Evolutionary conservation across 2,329 filamentous ascomycete genomes (phyloP).

Genomic region (Cladosporium halotolerans): DNA sequence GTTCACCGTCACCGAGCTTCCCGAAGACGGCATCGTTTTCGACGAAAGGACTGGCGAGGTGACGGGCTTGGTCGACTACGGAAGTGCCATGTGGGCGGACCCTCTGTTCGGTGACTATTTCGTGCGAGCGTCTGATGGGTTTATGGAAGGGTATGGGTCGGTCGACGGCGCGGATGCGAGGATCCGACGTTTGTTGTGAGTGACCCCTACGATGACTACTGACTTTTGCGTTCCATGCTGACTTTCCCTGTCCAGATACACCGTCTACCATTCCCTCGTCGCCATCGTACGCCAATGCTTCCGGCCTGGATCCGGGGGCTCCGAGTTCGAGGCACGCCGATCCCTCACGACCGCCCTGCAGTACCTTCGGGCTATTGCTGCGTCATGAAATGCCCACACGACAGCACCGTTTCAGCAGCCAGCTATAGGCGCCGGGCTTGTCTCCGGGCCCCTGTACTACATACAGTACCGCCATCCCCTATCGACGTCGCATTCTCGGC

Average conservation of each 20-base stretch:
- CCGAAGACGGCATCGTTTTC: slow-evolving; percentile 44
- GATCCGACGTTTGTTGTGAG: slow-evolving; percentile 39
- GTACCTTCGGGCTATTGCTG: not conserved
- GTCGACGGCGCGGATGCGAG: slow-evolving; percentile 26
- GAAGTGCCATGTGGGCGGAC: slow-evolving; percentile 52
- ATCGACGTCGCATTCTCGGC: too few species aligned
- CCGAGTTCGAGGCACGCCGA: slow-evolving; percentile 40
- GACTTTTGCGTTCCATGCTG: not conserved
- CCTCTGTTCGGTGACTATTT: slow-evolving; percentile 48
- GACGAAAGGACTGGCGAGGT: slow-evolving; percentile 44
- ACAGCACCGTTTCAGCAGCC: too few species aligned
- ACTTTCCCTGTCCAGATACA: slow-evolving; percentile 32
- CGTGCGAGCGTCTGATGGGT: slow-evolving; percentile 34
- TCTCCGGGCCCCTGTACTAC: too few species aligned
- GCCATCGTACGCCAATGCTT: slow-evolving; percentile 41
- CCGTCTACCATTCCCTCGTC: slow-evolving; percentile 38
- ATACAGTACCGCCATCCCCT: too few species aligned
- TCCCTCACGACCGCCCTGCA: slow-evolving; percentile 34
- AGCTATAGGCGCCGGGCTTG: too few species aligned
- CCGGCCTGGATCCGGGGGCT: slow-evolving; percentile 33
- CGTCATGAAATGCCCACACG: not conserved
- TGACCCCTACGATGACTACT: not conserved
- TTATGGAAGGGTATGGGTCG: slow-evolving; percentile 40
- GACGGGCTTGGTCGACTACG: slow-evolving; percentile 48
- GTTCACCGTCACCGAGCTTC: slow-evolving; percentile 47